Evolutionary conservation across 2,329 filamentous ascomycete species (phyloP).

Genomic region (Cercospora canescens): DNA sequence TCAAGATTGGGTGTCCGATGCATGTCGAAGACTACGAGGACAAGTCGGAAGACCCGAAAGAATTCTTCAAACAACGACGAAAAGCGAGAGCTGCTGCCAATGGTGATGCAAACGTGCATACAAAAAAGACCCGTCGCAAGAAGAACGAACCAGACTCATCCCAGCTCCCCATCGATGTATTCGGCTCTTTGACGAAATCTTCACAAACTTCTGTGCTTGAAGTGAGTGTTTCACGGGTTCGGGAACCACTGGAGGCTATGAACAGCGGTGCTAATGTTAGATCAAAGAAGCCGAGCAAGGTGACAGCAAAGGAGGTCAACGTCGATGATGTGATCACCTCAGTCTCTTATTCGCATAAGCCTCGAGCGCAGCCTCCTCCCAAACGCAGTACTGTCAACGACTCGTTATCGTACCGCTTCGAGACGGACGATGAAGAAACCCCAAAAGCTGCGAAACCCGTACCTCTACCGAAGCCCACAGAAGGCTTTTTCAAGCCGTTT

Average conservation of each 20-base stretch:
- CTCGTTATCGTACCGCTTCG: neutral
- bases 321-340: neutral
- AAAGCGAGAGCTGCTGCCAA: constrained; percentile 25
- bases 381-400: neutral
- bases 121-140: constrained; percentile 18
- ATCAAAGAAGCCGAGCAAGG: constrained; percentile 2
- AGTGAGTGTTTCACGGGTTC: constrained; percentile 4
- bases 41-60: constrained; percentile 31
- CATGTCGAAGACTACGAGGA: constrained; percentile 67
- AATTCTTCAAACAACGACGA: constrained; percentile 28
- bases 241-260: constrained; percentile 15
- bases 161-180: constrained; percentile 14
- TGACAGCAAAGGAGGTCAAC: constrained; percentile 1
- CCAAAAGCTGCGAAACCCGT: constrained; percentile 6
- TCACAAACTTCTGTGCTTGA: constrained; percentile 14
- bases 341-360: constrained; percentile 15
- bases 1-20: constrained; percentile 64
- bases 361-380: constrained; percentile 7
- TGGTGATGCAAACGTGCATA: constrained; percentile 20
- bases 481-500: neutral
- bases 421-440: constrained; percentile 19
- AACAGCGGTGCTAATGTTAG: constrained; percentile 9
- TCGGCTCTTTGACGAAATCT: constrained; percentile 18
- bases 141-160: constrained; percentile 18
- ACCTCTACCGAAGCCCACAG: neutral